Conservation (phyloP, 148 eudicot genomes). For the Rhododendron williamsianum region DNA sequence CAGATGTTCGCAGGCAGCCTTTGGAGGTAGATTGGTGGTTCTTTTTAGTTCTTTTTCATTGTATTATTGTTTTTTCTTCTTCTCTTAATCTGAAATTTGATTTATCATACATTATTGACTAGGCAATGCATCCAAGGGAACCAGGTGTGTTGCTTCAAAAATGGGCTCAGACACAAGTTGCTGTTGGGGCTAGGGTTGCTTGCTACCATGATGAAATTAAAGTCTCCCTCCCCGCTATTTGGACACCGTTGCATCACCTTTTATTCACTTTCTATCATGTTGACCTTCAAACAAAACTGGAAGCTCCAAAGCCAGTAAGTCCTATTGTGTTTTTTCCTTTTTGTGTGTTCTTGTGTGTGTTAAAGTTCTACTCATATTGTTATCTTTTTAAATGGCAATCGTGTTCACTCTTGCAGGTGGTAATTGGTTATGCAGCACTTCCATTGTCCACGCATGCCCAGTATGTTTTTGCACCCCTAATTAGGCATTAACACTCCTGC, state of each 20-base stretch:
- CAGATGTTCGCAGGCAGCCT: constrained; percentile 79
- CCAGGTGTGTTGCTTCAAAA: constrained; percentile 70
- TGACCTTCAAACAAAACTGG: constrained; percentile 96
- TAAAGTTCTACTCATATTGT: neutral
- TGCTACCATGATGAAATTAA: constrained; percentile 95
- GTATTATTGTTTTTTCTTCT: neutral
- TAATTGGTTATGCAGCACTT: constrained; percentile 84
- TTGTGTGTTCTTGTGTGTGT: neutral
- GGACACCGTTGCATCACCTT: constrained; percentile 93
- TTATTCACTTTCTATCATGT: constrained; percentile 91
- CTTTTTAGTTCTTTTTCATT: neutral
- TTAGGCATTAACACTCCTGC: neutral
- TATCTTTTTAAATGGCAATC: constrained; percentile 8
- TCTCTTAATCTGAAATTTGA: neutral
- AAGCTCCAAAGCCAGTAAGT: constrained; percentile 94
- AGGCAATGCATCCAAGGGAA: constrained; percentile 93
- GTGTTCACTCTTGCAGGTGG: constrained; percentile 55
- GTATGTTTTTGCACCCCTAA: constrained; percentile 33
- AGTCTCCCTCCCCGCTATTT: constrained; percentile 85
- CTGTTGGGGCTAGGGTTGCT: constrained; percentile 91
- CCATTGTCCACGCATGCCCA: constrained; percentile 84
- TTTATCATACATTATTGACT: constrained; percentile 8
- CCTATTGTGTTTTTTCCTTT: neutral
- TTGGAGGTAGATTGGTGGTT: constrained; percentile 53
- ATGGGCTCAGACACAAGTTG: constrained; percentile 88